phyloP scores from a whole-genome alignment of 2,329 filamentous ascomycete species.

The Pleoardoris graminearum region DNA sequence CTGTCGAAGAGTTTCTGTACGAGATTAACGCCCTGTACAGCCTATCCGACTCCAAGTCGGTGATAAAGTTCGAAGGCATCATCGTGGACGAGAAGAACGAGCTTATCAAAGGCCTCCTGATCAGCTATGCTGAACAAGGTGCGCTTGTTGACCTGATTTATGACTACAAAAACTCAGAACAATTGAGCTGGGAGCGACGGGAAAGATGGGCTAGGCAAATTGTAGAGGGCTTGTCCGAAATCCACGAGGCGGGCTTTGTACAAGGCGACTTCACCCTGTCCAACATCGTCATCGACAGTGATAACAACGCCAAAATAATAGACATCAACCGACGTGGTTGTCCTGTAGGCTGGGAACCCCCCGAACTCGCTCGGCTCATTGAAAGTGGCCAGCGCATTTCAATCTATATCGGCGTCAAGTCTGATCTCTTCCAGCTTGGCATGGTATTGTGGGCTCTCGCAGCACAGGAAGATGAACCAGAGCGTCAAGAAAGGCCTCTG shows the following conservation, averaged over 20 bases:
- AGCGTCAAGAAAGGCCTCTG: slow-evolving; percentile 71
- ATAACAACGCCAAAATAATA: slow-evolving; percentile 91
- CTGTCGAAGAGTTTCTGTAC: slow-evolving; percentile 94
- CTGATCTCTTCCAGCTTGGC: slow-evolving; percentile 90
- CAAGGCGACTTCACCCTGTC: slow-evolving; percentile 97
- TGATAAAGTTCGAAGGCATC: slow-evolving; percentile 85
- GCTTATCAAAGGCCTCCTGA: slow-evolving; percentile 82
- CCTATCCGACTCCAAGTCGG: slow-evolving; percentile 70
- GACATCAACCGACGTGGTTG: slow-evolving; percentile 98
- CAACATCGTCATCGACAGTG: slow-evolving; percentile 89
- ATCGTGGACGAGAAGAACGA: slow-evolving; percentile 78
- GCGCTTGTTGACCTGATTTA: slow-evolving; percentile 90
- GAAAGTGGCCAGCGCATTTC: slow-evolving; percentile 86
- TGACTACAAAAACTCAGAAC: slow-evolving; percentile 63
- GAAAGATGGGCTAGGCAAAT: slow-evolving; percentile 92
- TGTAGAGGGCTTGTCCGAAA: slow-evolving; percentile 82
- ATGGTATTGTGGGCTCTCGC: slow-evolving; percentile 97
- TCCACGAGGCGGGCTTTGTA: slow-evolving; percentile 94
- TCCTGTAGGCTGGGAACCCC: slow-evolving; percentile 95
- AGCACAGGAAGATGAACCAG: slow-evolving; percentile 86
- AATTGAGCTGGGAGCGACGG: slow-evolving; percentile 69
- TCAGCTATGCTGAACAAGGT: slow-evolving; percentile 83
- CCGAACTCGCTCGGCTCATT: slow-evolving; percentile 83
- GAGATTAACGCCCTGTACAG: slow-evolving; percentile 93
- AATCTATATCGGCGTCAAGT: slow-evolving; percentile 98